Base-by-base conservation (phyloP, 1,139 yeast species). In the Yamadazyma sp. region DNA sequence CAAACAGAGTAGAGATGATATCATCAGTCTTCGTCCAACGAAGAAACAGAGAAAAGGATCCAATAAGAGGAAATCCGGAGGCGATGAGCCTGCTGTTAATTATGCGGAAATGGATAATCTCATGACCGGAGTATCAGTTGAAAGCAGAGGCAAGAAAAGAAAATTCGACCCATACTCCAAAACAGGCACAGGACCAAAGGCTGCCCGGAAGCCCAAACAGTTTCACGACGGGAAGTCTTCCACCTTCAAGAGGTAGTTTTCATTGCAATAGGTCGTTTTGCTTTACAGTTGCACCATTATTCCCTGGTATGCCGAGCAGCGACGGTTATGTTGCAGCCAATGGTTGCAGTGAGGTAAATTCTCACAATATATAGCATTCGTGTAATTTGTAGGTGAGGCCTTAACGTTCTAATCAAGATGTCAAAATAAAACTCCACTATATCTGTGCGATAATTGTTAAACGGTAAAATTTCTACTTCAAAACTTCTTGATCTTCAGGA, bases 151-250 rank as follows among this genome's bases (percentile, higher is more conserved):
- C 36, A 76, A 72, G 53, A 76, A 75, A 54, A 69, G 75, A 43
- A 64, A 75, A 3, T 83, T 79, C 49, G 84, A 83, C 59, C 89
- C 91, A 2, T 83, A 81, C 50, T 57, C 69, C 5, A 58, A 56
- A 39, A 68, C 66, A 5, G 64, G 69, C 26, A 65, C 63, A 26
- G 83, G 80, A 4, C 84, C 83, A 7, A 62, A 61, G 49, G 70
- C 75, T 7, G 73, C 75, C 3, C 79, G 77, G 59, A 73, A 66
- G 49, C 57, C 63, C 22, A 66, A 61, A 44, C 60, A 63, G 32
- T 50, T 61, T 31, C 66, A 69, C 6, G 48, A 58, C 36, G 83
- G 83, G 17, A 77, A 69, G 47, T 69, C 77, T 8, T 56, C 75
- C 3, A 75, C 83, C 0, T 79, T 74, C 45, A 69, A 64, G 41